Percentiles rank a stretch among this genome's conserved stretches.
Conservation (phyloP, 768 basidiomycete genomes). For the Macrolepiota dolichaula region DNA sequence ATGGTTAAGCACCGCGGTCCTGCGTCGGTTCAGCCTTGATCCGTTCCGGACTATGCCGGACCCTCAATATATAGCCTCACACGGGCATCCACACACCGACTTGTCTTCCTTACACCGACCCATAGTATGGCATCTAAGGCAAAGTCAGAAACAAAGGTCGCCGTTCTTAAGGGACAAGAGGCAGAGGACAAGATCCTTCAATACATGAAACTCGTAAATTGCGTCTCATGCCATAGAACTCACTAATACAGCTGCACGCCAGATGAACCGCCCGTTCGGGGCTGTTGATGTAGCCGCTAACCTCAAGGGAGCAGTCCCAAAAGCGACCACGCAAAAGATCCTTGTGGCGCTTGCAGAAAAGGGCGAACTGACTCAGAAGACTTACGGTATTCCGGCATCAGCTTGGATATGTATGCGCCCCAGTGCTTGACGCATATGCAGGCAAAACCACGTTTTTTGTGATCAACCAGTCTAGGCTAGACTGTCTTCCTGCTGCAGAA, state of each 20-base stretch:
- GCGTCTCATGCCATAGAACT: not conserved
- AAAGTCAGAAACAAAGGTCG: slow-evolving; percentile 52
- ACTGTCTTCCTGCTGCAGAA: slow-evolving; percentile 59
- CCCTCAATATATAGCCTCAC: slow-evolving; percentile 3
- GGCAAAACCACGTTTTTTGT: slow-evolving; percentile 89
- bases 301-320: slow-evolving; percentile 84
- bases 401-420: slow-evolving; percentile 10
- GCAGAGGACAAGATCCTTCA: slow-evolving; percentile 76
- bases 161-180: slow-evolving; percentile 72
- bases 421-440: slow-evolving; percentile 25
- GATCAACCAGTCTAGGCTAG: slow-evolving; percentile 72
- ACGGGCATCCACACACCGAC: not conserved
- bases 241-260: slow-evolving; percentile 5
- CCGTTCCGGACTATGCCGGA: slow-evolving; percentile 11
- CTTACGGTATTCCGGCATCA: slow-evolving; percentile 53
- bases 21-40: slow-evolving; percentile 6
- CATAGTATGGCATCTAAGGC: slow-evolving; percentile 44
- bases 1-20: slow-evolving; percentile 7
- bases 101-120: not conserved
- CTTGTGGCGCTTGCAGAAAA: slow-evolving; percentile 80
- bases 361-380: slow-evolving; percentile 77
- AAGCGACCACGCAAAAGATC: slow-evolving; percentile 82
- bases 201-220: slow-evolving; percentile 68
- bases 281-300: slow-evolving; percentile 92
- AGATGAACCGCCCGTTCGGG: slow-evolving; percentile 95